Base-by-base conservation (phyloP, 2,329 filamentous ascomycete species). In the Colletotrichum sp. region DNA sequence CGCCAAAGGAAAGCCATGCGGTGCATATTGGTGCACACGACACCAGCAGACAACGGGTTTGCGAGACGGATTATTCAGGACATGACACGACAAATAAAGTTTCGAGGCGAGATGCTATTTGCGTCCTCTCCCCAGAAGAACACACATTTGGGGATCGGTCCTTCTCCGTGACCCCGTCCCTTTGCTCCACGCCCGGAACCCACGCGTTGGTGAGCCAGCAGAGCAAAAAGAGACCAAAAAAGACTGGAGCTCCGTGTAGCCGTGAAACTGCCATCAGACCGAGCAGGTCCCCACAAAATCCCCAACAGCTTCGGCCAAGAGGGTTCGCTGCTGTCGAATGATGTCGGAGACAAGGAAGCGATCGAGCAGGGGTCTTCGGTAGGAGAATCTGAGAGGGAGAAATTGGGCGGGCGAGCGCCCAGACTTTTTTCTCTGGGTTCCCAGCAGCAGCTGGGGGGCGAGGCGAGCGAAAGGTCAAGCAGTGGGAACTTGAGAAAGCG, bases 191-290 rank as follows among this genome's bases (percentile, higher is more conserved):
- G 44, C 2, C 44, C n/a, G n/a, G n/a, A 52, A 52, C n/a, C 44
- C 44, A 21, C 44, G 44, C 44, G 44, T 52, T 52, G 44, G 44
- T 52, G 44, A 52, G 70, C 28, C 8, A 57, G 70, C 44, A 76
- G 34, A 63, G n/a, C 21, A 72, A 18, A 18, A 8, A 62, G 12
- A 62, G 18, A 62, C 7, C 8, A 13, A 34, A 28, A 64, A 16
- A 52, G 26, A 67, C 30, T 21, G 69, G 28, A 65, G 57, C 63
- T 77, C 72, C 75, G 44, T 76, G 64, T 77, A 34, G 72, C 72
- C 75, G 75, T 77, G 75, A 77, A 77, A 77, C 75, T 72, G 75
- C 75, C 75, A 65, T 77, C 68, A 72, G 75, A 65, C 72, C 75
- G 75, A 77, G 59, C 30, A 30, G 44, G 21, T 32, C 72, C 44